phyloP scores from a whole-genome alignment of 768 basidiomycete genomes.

The Tulasnella sp. region DNA sequence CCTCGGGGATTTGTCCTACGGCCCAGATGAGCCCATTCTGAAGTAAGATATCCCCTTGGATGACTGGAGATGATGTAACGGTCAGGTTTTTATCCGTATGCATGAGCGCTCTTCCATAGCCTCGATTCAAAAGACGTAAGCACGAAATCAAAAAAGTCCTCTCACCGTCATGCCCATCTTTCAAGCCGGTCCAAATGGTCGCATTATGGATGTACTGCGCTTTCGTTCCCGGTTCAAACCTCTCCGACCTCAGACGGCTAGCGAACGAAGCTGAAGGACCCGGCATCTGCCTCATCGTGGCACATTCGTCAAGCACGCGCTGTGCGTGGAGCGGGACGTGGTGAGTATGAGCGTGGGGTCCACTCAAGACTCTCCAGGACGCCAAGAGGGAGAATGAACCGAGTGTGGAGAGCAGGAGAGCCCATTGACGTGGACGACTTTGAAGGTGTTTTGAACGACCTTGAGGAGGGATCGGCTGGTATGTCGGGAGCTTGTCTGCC shows the following conservation, averaged over 20 bases:
- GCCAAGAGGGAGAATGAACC: too few relatives aligned
- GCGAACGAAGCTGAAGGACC: conserved; percentile 27
- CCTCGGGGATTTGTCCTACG: conserved; percentile 39
- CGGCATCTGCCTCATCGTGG: conserved; percentile 23
- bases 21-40: conserved; percentile 51
- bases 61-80: conserved; percentile 22
- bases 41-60: conserved; percentile 50
- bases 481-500: too few relatives aligned
- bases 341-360: background rate
- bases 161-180: conserved; percentile 32
- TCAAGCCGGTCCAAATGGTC: conserved; percentile 64
- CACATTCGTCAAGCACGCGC: conserved; percentile 23
- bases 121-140: background rate
- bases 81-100: too few relatives aligned
- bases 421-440: too few relatives aligned
- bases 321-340: conserved; percentile 13
- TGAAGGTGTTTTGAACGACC: too few relatives aligned
- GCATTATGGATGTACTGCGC: conserved; percentile 53
- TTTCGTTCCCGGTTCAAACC: conserved; percentile 42
- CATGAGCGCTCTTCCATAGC: too few relatives aligned
- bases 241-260: conserved; percentile 36
- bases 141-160: background rate
- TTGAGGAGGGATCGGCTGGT: too few relatives aligned
- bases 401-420: too few relatives aligned
- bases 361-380: too few relatives aligned